Evolutionary conservation across 2,329 filamentous ascomycete genomes (phyloP).

Genomic region (Mollisia scopiformis): DNA sequence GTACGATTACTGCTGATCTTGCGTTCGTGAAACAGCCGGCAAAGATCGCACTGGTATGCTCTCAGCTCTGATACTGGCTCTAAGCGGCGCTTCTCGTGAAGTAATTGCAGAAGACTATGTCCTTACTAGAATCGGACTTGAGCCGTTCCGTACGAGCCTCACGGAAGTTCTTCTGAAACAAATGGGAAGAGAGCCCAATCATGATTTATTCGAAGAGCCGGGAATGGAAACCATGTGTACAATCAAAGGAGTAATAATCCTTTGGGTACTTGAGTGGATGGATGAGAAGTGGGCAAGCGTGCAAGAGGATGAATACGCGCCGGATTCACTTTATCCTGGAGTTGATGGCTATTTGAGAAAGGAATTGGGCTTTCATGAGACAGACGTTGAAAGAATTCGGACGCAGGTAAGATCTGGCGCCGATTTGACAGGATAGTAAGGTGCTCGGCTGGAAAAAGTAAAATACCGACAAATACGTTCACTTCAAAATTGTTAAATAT

Average conservation of each 20-base stretch:
- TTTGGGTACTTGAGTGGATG: slow-evolving; percentile 48
- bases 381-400: slow-evolving; percentile 50
- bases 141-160: slow-evolving; percentile 53
- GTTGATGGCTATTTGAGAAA: slow-evolving; percentile 52
- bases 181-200: slow-evolving; percentile 37
- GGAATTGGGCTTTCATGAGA: slow-evolving; percentile 48
- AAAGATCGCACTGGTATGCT: slow-evolving; percentile 58
- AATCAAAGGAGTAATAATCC: slow-evolving; percentile 48
- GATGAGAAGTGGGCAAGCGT: slow-evolving; percentile 47
- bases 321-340: slow-evolving; percentile 2
- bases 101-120: slow-evolving; percentile 53
- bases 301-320: not conserved
- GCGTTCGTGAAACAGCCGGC: slow-evolving; percentile 44
- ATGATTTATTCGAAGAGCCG: slow-evolving; percentile 40
- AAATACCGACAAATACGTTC: too few relatives aligned
- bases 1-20: not conserved
- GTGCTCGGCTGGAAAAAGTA: too few relatives aligned
- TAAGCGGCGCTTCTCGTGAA: slow-evolving; percentile 50
- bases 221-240: slow-evolving; percentile 53
- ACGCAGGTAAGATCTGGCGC: slow-evolving; percentile 25
- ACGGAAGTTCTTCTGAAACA: slow-evolving; percentile 45
- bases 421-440: not conserved
- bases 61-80: slow-evolving; percentile 51
- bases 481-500: too few relatives aligned
- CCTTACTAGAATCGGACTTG: slow-evolving; percentile 56